A percentile compares a stretch with the other conserved stretches of the same genome.
These are phyloP conservation scores for Pyronema omphalodes DNA, from an alignment of 495 filamentous ascomycete species.

Conservation along the genomic window DNA sequence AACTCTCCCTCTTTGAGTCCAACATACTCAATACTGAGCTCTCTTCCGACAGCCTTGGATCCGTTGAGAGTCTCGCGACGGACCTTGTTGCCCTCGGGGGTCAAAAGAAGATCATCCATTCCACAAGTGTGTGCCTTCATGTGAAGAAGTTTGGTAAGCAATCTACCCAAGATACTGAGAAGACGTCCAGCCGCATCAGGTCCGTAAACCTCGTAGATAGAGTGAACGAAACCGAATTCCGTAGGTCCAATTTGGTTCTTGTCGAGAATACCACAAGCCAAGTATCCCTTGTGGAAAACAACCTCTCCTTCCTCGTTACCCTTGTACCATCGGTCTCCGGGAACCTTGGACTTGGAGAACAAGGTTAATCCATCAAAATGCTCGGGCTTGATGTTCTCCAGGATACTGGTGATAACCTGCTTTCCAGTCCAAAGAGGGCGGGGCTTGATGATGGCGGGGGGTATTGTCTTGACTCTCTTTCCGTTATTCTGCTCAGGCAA, in stretches of 20 bases:
- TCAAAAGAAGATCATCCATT: conserved; percentile 87
- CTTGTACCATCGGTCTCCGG: conserved; percentile 47
- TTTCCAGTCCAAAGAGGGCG: conserved; percentile 87
- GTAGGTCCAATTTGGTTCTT: conserved; percentile 86
- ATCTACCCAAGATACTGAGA: conserved; percentile 70
- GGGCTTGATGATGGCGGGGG: conserved; percentile 70
- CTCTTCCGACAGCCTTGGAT: conserved; percentile 54
- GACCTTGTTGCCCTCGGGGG: conserved; percentile 53
- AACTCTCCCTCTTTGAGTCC: conserved; percentile 45
- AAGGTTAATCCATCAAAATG: conserved; percentile 62
- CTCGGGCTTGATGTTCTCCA: conserved; percentile 71
- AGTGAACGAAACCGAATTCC: conserved; percentile 73
- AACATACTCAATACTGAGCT: conserved; percentile 80
- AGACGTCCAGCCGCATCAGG: conserved; percentile 67
- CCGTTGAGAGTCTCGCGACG: conserved; percentile 51
- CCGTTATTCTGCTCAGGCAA: conserved; percentile 72
- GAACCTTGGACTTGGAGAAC: conserved; percentile 56
- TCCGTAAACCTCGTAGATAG: conserved; percentile 85
- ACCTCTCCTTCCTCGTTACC: conserved; percentile 56
- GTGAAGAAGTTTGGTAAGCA: conserved; percentile 74
- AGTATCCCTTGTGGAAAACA: conserved; percentile 67
- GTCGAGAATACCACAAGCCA: conserved; percentile 81
- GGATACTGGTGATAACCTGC: conserved; percentile 81
- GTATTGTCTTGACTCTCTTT: conserved; percentile 53
- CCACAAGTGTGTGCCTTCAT: conserved; percentile 94